Conservation (phyloP, 1,284 basidiomycete species). For the Cryptococcus floricola region DNA sequence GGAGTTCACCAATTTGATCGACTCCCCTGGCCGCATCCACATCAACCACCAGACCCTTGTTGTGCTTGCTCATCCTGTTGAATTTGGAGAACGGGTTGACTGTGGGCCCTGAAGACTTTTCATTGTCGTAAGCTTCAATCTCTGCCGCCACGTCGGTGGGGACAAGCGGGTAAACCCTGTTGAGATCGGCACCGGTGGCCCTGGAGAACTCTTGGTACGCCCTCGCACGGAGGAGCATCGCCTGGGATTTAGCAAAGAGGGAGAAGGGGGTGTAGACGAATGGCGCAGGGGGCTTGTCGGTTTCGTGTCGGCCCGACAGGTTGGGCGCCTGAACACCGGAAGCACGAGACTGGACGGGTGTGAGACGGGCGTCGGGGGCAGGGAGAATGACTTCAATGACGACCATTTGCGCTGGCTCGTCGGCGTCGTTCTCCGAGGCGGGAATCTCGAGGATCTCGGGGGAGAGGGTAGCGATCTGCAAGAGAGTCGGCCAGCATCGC, state of each 20-base stretch:
- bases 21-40: slow-evolving; percentile 1
- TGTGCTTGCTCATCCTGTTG: slow-evolving; percentile 11
- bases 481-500: slow-evolving; percentile 51
- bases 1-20: background rate
- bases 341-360: slow-evolving; percentile 38
- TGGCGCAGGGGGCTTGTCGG: slow-evolving; percentile 49
- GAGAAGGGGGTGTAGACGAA: slow-evolving; percentile 55
- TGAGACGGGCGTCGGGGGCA: slow-evolving; percentile 41
- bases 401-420: slow-evolving; percentile 49
- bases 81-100: slow-evolving; percentile 14
- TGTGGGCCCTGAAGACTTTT: slow-evolving; percentile 10
- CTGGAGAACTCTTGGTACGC: slow-evolving; percentile 47
- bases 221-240: slow-evolving; percentile 49
- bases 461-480: slow-evolving; percentile 49
- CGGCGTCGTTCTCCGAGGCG: slow-evolving; percentile 39
- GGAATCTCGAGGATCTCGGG: slow-evolving; percentile 54
- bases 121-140: slow-evolving; percentile 30
- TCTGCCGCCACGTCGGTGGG: slow-evolving; percentile 42
- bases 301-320: slow-evolving; percentile 40
- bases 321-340: slow-evolving; percentile 42
- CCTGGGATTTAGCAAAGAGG: slow-evolving; percentile 52
- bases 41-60: slow-evolving; percentile 19
- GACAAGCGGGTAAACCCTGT: slow-evolving; percentile 46
- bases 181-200: slow-evolving; percentile 44
- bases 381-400: slow-evolving; percentile 53